phyloP scores from a whole-genome alignment of 345 rosid species.

The Aquilaria malaccensis region DNA sequence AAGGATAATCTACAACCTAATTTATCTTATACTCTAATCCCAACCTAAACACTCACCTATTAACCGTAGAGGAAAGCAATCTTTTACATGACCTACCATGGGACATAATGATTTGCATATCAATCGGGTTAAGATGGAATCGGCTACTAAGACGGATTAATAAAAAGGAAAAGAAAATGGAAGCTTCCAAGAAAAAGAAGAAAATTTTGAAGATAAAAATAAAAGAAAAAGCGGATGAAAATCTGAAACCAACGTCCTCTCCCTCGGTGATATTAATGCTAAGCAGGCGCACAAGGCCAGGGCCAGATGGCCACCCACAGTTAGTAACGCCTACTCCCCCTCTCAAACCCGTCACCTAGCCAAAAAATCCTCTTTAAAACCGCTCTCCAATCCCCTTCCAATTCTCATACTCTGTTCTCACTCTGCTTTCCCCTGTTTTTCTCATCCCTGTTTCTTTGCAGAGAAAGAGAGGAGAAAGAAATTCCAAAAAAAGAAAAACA shows the following conservation, averaged over 20 bases:
- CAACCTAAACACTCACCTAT: no score
- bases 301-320: conserved; percentile 35
- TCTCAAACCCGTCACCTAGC: conserved; percentile 6
- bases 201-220: neutral
- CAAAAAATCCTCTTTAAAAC: conserved; percentile 10
- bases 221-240: conserved; percentile 1
- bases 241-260: neutral
- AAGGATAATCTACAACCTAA: no score
- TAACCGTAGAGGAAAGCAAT: no score
- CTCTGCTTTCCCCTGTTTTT: neutral
- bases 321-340: conserved; percentile 21
- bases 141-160: no score
- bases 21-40: no score
- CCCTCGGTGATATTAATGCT: conserved; percentile 24
- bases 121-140: no score
- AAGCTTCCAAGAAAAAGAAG: neutral
- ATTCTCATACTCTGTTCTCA: neutral
- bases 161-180: neutral
- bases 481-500: conserved; percentile 4
- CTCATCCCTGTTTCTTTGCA: neutral
- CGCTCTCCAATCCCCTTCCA: neutral
- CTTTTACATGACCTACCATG: no score
- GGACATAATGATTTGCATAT: no score
- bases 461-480: no score
- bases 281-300: conserved; percentile 25